These are phyloP conservation scores for Friedmanniomyces simplex DNA, from an alignment of 495 filamentous ascomycete species.

Conservation along the genomic window DNA sequence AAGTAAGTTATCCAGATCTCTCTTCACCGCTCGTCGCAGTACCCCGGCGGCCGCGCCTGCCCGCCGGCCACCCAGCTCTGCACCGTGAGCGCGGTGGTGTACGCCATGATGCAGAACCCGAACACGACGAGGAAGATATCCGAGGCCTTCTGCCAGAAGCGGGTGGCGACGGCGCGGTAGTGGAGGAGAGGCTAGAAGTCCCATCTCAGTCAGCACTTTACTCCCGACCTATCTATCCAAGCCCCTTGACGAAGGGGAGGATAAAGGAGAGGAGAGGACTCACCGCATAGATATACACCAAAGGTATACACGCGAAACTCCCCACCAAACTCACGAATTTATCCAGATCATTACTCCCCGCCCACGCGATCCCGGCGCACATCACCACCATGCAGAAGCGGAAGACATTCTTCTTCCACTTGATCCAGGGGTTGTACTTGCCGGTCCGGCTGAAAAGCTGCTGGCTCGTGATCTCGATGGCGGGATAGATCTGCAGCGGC, in stretches of 20 bases:
- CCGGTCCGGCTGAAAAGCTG: slow-evolving; percentile 69
- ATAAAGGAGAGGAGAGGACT: slow-evolving; percentile 26
- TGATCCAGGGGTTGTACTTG: slow-evolving; percentile 91
- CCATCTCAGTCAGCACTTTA: neutral
- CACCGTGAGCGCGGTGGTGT: slow-evolving; percentile 77
- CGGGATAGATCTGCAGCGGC: slow-evolving; percentile 91
- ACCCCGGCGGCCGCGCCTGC: slow-evolving; percentile 40
- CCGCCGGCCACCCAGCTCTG: slow-evolving; percentile 62
- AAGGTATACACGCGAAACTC: slow-evolving; percentile 92
- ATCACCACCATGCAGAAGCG: slow-evolving; percentile 81
- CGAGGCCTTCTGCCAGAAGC: slow-evolving; percentile 47
- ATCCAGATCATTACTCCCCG: slow-evolving; percentile 83
- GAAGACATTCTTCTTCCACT: slow-evolving; percentile 97
- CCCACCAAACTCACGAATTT: slow-evolving; percentile 95
- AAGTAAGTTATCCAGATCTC: no score
- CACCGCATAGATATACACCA: slow-evolving; percentile 97
- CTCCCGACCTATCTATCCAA: neutral
- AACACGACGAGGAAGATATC: slow-evolving; percentile 71
- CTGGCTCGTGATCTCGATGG: slow-evolving; percentile 70
- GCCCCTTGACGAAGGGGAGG: neutral
- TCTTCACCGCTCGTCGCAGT: slow-evolving; percentile 41
- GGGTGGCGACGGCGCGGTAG: slow-evolving; percentile 63
- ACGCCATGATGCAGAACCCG: slow-evolving; percentile 74
- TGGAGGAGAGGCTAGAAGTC: slow-evolving; percentile 70
- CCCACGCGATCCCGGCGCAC: slow-evolving; percentile 81